Percentiles rank a stretch among this genome's conserved stretches.
phyloP scores from a whole-genome alignment of 495 filamentous ascomycete genomes.

The Penicillium steckii region DNA sequence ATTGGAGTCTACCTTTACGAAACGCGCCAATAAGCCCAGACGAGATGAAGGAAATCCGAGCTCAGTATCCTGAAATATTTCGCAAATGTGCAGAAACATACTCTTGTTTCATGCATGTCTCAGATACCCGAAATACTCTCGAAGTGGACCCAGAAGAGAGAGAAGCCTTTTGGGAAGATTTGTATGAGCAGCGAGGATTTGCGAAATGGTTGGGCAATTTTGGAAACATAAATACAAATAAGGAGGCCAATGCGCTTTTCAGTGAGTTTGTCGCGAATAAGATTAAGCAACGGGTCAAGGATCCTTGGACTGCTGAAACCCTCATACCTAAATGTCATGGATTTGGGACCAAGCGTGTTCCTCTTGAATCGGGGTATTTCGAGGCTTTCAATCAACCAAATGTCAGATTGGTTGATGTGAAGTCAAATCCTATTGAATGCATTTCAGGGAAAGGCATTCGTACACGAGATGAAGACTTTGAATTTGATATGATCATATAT shows the following conservation, averaged over 20 bases:
- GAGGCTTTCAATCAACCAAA: conserved; percentile 49
- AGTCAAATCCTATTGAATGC: conserved; percentile 32
- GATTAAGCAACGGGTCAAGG: conserved; percentile 42
- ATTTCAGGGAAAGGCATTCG: conserved; percentile 30
- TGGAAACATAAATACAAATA: conserved; percentile 23
- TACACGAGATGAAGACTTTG: conserved; percentile 19
- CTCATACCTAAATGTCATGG: conserved; percentile 51
- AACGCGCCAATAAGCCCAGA: conserved; percentile 41
- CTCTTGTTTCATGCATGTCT: conserved; percentile 29
- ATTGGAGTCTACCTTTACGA: conserved; percentile 49
- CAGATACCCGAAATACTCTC: conserved; percentile 37
- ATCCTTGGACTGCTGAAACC: conserved; percentile 44
- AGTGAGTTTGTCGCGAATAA: conserved; percentile 35
- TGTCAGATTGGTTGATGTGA: conserved; percentile 49
- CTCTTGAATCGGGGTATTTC: conserved; percentile 52
- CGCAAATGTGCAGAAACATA: conserved; percentile 18
- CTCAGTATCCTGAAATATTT: conserved; percentile 42
- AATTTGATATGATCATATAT: conserved; percentile 41
- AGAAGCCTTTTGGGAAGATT: conserved; percentile 27
- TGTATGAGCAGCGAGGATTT: conserved; percentile 40
- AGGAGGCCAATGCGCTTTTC: conserved; percentile 23
- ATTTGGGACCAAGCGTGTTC: conserved; percentile 50
- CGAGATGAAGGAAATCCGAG: conserved; percentile 43
- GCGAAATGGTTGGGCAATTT: conserved; percentile 31
- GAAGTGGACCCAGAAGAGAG: conserved; percentile 45